Base-by-base conservation (phyloP, 192 early-diverging fungal species). In the Gaertneriomyces semiglobifer region DNA sequence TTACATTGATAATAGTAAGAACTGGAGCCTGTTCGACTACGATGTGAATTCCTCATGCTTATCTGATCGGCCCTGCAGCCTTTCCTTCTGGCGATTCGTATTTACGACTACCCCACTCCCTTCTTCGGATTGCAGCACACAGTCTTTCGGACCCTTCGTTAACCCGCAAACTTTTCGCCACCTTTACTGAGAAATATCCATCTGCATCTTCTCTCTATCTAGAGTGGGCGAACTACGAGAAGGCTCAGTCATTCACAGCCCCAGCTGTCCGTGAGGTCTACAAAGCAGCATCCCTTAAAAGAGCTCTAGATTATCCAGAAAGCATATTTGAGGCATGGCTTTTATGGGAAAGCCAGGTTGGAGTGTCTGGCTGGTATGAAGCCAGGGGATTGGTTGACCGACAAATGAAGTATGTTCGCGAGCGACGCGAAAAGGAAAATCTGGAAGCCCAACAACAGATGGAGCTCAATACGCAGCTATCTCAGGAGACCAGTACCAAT, bases 261-360 rank as follows among this genome's bases (percentile, higher is more conserved):
- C 65, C 52, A 33, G 25, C 25, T 2, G 25, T 33, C 25, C 25
- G 25, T 33, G 25, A 33, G 25, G 40, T 79, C 20, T 75, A 63
- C 62, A 66, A 63, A 39, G 44, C 63, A n/a, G 66, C 66, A 11
- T 43, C 51, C 18, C 50, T n/a, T 7, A 11, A 58, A 38, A 64
- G 46, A 39, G 39, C 55, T 4, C 14, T 54, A 16, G 73, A 75
- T 66, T 76, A 62, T 58, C 69, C 76, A 41, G 72, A 74, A 66
- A 33, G 54, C 5, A 48, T 78, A 6, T 75, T 74, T 46, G 45
- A 71, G n/a, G 60, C 65, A 7, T 78, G 68, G 68, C 62, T 78
- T 39, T 6, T 61, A 7, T 75, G 75, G 56, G 76, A 78, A 52
- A 14, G 45, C 11, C 64, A 73, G 38, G 10, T 56, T 8, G 71